Conservation (phyloP, 805 yeast genomes). For the Teunomyces stri region DNA sequence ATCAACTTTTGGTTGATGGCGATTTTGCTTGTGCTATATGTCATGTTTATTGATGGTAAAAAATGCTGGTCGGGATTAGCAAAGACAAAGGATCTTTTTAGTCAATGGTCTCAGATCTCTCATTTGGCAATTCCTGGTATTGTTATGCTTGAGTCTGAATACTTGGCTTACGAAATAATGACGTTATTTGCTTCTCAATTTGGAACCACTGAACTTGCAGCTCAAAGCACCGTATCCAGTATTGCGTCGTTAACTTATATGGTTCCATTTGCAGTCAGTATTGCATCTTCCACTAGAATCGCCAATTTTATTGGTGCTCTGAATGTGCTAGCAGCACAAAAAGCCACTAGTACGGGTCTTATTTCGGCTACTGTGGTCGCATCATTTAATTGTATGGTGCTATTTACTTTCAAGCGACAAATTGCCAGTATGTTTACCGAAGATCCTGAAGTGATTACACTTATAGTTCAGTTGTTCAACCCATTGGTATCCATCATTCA, state of each 20-base stretch:
- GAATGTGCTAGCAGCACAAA: slow-evolving; percentile 35
- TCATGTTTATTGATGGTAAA: slow-evolving; percentile 50
- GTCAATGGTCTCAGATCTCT: slow-evolving; percentile 34
- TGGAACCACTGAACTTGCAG: slow-evolving; percentile 50
- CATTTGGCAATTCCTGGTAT: slow-evolving; percentile 45
- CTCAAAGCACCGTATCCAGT: slow-evolving; percentile 50
- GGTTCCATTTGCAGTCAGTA: slow-evolving; percentile 47
- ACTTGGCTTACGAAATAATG: slow-evolving; percentile 46
- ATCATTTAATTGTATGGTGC: slow-evolving; percentile 39
- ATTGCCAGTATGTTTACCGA: slow-evolving; percentile 60
- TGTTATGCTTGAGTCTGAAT: slow-evolving; percentile 45
- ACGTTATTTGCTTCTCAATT: slow-evolving; percentile 45
- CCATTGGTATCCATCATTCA: slow-evolving; percentile 68
- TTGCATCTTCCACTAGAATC: slow-evolving; percentile 43
- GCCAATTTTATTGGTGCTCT: slow-evolving; percentile 46
- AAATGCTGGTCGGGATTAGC: slow-evolving; percentile 68
- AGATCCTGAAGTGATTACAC: slow-evolving; percentile 53
- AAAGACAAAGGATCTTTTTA: slow-evolving; percentile 34
- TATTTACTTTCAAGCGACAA: slow-evolving; percentile 46
- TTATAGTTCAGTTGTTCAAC: slow-evolving; percentile 51
- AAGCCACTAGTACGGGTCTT: slow-evolving; percentile 33
- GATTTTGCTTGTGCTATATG: slow-evolving; percentile 34
- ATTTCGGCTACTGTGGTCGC: slow-evolving; percentile 29
- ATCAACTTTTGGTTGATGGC: slow-evolving; percentile 44
- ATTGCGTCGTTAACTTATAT: slow-evolving; percentile 44